Conservation (phyloP, 2,329 filamentous ascomycete genomes). For the Magnaporthales sp. region DNA sequence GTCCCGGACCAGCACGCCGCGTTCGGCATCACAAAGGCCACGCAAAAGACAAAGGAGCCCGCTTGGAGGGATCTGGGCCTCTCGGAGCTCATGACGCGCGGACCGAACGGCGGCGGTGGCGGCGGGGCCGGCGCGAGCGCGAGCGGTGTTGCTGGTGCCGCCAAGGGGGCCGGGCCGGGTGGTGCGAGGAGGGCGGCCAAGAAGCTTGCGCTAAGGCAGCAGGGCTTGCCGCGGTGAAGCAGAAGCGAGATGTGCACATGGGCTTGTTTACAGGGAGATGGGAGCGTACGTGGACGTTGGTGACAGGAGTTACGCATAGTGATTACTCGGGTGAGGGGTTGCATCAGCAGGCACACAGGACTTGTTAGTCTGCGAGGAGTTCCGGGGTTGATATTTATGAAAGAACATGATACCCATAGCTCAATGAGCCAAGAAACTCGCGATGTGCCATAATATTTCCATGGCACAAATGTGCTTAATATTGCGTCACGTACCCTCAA, state of each 20-base stretch:
- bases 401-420: neutral
- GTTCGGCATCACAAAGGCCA: conserved; percentile 77
- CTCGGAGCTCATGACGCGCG: conserved; percentile 59
- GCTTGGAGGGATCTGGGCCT: conserved; percentile 75
- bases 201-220: conserved; percentile 11
- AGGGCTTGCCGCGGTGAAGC: conserved; percentile 24
- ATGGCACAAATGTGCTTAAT: no score
- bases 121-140: conserved; percentile 4
- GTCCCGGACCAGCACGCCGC: conserved; percentile 83
- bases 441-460: neutral
- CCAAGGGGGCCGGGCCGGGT: conserved; percentile 7
- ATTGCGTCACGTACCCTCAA: neutral
- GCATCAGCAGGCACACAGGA: neutral
- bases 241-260: neutral
- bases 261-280: neutral
- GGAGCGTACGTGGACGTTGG: neutral
- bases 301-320: neutral
- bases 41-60: conserved; percentile 60
- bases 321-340: neutral
- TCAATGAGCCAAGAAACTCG: neutral
- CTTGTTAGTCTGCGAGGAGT: neutral
- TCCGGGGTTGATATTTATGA: neutral
- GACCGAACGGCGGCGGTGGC: conserved; percentile 31
- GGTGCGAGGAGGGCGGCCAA: conserved; percentile 9
- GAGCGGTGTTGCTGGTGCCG: conserved; percentile 4